Conservation (phyloP, 768 basidiomycete genomes). For the Lepiota venenata region DNA sequence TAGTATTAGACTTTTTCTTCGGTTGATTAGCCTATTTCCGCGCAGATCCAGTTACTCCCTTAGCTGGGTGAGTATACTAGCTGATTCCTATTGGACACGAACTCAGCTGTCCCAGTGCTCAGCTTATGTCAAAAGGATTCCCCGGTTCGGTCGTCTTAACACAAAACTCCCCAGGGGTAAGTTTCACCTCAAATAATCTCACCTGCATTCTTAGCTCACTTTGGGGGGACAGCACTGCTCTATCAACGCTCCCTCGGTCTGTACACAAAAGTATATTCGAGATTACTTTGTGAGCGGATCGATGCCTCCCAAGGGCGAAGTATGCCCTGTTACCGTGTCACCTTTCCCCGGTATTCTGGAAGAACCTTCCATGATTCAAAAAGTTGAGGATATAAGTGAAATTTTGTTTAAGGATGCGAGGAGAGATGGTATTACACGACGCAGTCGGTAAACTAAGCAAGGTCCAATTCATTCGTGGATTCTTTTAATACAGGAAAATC, state of each 20-base stretch:
- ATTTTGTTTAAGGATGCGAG: neutral
- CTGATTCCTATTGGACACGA: neutral
- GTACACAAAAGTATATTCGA: slow-evolving; percentile 30
- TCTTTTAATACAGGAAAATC: too few relatives aligned
- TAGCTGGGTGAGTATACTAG: slow-evolving; percentile 19
- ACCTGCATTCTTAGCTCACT: neutral
- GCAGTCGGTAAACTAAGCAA: neutral
- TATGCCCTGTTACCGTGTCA: slow-evolving; percentile 30
- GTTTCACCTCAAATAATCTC: slow-evolving; percentile 6
- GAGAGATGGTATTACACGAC: neutral
- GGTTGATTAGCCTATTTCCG: neutral
- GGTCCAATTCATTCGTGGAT: too few relatives aligned
- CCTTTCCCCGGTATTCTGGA: slow-evolving; percentile 19
- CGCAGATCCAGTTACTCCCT: slow-evolving; percentile 29
- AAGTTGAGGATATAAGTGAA: neutral
- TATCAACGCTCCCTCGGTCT: slow-evolving; percentile 27
- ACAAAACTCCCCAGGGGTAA: slow-evolving; percentile 38
- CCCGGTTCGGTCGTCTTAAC: slow-evolving; percentile 38
- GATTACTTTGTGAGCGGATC: slow-evolving; percentile 38
- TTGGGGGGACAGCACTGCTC: slow-evolving; percentile 28
- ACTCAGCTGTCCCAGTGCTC: slow-evolving; percentile 26
- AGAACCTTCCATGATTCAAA: neutral
- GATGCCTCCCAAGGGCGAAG: slow-evolving; percentile 34
- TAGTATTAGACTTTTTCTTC: neutral
- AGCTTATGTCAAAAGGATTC: slow-evolving; percentile 35